Conservation (phyloP, 139 green algal species). For the Eudorina sp. region DNA sequence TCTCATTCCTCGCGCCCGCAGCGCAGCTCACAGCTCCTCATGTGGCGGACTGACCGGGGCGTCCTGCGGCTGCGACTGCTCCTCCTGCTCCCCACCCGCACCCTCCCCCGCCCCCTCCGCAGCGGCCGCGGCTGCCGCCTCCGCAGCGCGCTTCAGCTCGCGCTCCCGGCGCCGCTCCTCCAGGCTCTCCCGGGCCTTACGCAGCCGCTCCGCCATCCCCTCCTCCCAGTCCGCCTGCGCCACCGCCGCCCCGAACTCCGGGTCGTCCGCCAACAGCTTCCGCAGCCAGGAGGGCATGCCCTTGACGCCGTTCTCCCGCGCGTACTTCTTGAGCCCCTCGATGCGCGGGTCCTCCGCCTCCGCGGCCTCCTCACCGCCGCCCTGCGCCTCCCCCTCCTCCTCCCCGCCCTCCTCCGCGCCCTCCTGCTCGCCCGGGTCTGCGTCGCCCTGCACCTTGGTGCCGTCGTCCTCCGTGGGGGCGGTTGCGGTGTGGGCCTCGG, state of each 20-base stretch:
- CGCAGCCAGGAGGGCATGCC: slow-evolving; percentile 23
- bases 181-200: not conserved
- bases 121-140: too few species aligned
- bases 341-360: not conserved
- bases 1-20: too few species aligned
- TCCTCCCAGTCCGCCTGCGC: slow-evolving; percentile 18
- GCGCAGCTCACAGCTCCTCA: too few species aligned
- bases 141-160: too few species aligned
- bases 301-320: not conserved
- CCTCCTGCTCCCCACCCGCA: too few species aligned
- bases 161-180: not conserved
- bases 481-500: not conserved
- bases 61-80: too few species aligned
- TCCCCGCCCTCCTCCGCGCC: not conserved
- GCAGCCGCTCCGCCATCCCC: not conserved
- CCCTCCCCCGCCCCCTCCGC: too few species aligned
- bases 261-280: not conserved
- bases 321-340: not conserved
- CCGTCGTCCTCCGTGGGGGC: not conserved
- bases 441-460: not conserved
- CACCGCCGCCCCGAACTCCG: not conserved
- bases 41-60: too few species aligned
- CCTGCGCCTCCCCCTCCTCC: not conserved
- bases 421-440: not conserved
- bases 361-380: not conserved